These are phyloP conservation scores for Grosmannia huntii DNA, from an alignment of 2,329 filamentous ascomycete genomes.

Conservation along the genomic window DNA sequence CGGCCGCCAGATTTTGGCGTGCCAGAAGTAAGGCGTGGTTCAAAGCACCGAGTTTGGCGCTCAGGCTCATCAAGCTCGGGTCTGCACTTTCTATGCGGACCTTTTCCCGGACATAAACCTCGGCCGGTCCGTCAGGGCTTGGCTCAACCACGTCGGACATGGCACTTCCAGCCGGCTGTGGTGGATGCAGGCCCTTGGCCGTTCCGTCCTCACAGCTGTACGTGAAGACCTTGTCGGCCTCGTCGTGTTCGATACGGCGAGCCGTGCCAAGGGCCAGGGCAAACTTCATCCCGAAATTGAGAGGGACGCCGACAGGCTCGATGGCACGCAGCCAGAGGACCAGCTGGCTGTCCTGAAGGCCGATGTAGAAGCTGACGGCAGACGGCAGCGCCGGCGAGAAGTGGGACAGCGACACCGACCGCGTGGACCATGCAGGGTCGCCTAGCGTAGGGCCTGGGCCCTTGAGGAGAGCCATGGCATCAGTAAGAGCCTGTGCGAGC, in stretches of 20 bases:
- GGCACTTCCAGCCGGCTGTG: not conserved
- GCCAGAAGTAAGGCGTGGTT: constrained; percentile 60
- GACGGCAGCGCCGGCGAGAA: constrained; percentile 39
- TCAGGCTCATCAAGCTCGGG: constrained; percentile 69
- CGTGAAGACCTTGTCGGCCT: constrained; percentile 63
- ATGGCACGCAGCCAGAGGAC: constrained; percentile 59
- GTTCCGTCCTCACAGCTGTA: constrained; percentile 30
- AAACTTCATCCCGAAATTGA: constrained; percentile 52
- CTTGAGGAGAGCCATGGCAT: constrained; percentile 40
- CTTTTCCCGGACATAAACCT: constrained; percentile 83
- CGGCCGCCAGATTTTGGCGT: constrained; percentile 58
- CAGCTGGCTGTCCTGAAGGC: constrained; percentile 56
- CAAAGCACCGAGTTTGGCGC: constrained; percentile 70
- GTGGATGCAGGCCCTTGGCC: constrained; percentile 6
- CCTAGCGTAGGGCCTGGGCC: constrained; percentile 31
- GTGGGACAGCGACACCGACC: constrained; percentile 29
- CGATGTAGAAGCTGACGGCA: constrained; percentile 61
- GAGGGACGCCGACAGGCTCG: constrained; percentile 50
- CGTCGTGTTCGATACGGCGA: constrained; percentile 59
- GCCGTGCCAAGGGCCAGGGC: constrained; percentile 56
- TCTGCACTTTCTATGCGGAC: constrained; percentile 80
- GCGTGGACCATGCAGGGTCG: constrained; percentile 30
- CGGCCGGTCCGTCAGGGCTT: constrained; percentile 35
- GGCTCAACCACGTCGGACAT: constrained; percentile 1
- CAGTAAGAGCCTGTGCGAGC: constrained; percentile 39